These are phyloP conservation scores for Podaxis sp. DNA, from an alignment of 768 basidiomycete species.

Conservation along the genomic window DNA sequence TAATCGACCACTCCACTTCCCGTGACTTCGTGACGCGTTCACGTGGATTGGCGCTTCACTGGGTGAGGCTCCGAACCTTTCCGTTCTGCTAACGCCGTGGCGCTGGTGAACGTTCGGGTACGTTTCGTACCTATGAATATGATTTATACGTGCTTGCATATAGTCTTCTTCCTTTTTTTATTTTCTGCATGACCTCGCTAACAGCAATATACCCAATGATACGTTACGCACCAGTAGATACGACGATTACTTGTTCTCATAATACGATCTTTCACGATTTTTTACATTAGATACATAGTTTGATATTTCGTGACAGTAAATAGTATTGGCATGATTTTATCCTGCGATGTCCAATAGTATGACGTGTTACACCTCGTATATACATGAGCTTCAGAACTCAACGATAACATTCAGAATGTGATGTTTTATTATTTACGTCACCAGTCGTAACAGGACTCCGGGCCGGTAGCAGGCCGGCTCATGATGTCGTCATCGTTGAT, in stretches of 20 bases:
- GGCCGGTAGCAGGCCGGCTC: too few species aligned
- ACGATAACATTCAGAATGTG: too few species aligned
- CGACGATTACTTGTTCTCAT: background rate
- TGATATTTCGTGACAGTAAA: too few species aligned
- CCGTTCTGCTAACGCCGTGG: conserved; percentile 1
- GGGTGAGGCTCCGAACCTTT: background rate
- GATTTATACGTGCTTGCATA: background rate
- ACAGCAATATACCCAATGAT: background rate
- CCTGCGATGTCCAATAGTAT: too few species aligned
- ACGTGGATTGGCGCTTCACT: background rate
- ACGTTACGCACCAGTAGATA: background rate
- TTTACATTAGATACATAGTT: background rate
- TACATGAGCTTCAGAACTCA: too few species aligned
- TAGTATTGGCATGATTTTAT: too few species aligned
- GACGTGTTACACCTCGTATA: too few species aligned
- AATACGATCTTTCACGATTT: background rate
- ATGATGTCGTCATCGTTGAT: too few species aligned
- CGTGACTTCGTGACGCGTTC: background rate
- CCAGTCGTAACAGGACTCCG: too few species aligned
- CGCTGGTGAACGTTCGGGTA: conserved; percentile 1
- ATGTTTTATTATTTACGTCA: too few species aligned
- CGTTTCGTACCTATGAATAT: background rate
- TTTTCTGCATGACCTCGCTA: background rate
- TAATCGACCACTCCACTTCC: background rate
- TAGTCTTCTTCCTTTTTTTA: background rate